A percentile compares a stretch with the other conserved stretches of the same genome.
Conservation (phyloP, 2,329 filamentous ascomycete species). For the Penicillium capsulatum region DNA sequence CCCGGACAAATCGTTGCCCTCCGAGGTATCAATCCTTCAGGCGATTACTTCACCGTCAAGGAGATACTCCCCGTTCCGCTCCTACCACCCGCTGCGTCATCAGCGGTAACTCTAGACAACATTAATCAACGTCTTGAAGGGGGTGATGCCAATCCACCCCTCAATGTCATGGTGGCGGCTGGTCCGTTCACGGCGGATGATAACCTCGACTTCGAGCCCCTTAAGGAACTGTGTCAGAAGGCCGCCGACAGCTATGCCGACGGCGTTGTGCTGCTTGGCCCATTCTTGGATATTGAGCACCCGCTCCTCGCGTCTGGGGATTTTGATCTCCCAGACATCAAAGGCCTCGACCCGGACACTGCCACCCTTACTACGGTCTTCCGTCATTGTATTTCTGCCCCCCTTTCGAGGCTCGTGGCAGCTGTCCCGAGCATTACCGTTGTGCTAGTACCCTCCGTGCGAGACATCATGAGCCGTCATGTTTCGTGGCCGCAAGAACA, state of each 20-base stretch:
- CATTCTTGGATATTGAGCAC: constrained; percentile 89
- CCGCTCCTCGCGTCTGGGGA: constrained; percentile 77
- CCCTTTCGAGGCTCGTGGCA: constrained; percentile 65
- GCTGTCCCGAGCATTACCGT: constrained; percentile 76
- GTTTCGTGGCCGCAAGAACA: constrained; percentile 81
- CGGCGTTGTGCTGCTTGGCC: constrained; percentile 72
- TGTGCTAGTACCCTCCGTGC: constrained; percentile 75
- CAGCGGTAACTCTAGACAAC: constrained; percentile 59
- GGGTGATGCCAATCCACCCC: constrained; percentile 60
- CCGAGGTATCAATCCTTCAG: constrained; percentile 79
- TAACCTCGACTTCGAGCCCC: constrained; percentile 82
- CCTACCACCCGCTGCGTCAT: constrained; percentile 69
- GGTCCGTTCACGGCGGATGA: constrained; percentile 92
- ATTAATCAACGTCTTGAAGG: constrained; percentile 66
- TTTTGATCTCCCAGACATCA: constrained; percentile 68
- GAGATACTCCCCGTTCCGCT: constrained; percentile 72
- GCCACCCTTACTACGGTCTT: constrained; percentile 80
- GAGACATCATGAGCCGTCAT: constrained; percentile 76
- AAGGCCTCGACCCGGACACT: constrained; percentile 66
- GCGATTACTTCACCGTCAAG: constrained; percentile 73
- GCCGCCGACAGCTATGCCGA: constrained; percentile 73
- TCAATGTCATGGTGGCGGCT: constrained; percentile 72
- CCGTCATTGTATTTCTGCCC: constrained; percentile 69
- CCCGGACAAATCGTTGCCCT: constrained; percentile 91
- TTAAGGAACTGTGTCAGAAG: constrained; percentile 74